These are phyloP conservation scores for Ballota nigra DNA, from an alignment of 257 asterid genomes.

Conservation along the genomic window DNA sequence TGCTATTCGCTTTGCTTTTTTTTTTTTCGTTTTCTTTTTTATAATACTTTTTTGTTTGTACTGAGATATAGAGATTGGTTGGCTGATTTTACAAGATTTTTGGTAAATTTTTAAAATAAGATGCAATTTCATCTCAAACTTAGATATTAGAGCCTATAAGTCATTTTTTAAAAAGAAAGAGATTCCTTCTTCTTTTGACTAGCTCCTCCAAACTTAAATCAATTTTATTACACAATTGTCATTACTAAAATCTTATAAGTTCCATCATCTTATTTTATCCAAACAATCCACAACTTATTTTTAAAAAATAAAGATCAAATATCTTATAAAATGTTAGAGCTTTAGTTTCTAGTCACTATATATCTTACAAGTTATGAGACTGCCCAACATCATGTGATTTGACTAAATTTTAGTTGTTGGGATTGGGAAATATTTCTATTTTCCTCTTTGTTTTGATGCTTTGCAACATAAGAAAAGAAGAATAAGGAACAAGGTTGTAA, in stretches of 20 bases:
- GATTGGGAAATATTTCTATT: neutral
- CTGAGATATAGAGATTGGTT: slow-evolving; percentile 2
- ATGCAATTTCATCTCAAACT: neutral
- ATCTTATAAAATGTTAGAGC: no score
- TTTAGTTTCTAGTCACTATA: neutral
- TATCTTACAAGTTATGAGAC: neutral
- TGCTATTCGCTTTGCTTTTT: neutral
- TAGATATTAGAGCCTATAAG: neutral
- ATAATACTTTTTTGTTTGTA: slow-evolving; percentile 2
- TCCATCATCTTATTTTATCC: no score
- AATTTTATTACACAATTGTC: neutral
- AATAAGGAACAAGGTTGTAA: neutral
- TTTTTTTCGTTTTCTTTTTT: neutral
- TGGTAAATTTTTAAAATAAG: neutral
- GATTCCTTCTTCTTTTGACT: neutral
- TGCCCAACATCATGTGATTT: slow-evolving; percentile 10
- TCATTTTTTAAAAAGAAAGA: no score
- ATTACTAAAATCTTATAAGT: neutral
- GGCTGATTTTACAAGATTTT: neutral
- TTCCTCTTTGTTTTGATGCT: neutral
- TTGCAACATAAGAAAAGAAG: neutral
- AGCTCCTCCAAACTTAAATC: neutral
- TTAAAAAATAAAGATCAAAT: no score
- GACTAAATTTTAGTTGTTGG: neutral
- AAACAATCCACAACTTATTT: neutral